A percentile compares a stretch with the other conserved stretches of the same genome.
Conservation (phyloP, 768 basidiomycete genomes). For the Udeniomyces megalosporus region DNA sequence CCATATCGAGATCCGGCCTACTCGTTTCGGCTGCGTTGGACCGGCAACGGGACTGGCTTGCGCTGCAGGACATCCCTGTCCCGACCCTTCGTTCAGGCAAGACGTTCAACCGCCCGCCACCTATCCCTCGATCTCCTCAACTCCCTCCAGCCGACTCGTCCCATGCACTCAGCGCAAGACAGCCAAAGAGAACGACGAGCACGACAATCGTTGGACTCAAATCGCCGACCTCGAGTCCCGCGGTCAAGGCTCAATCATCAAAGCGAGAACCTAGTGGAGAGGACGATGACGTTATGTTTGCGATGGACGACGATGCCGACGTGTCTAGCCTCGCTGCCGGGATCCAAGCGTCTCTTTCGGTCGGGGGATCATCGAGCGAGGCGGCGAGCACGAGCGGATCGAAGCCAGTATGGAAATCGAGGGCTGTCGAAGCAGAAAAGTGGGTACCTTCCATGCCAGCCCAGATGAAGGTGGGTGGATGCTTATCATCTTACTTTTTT, state of each 20-base stretch:
- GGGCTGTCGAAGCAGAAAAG: slow-evolving; percentile 24
- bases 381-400: slow-evolving; percentile 6
- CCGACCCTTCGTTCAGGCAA: slow-evolving; percentile 22
- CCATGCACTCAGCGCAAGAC: slow-evolving; percentile 14
- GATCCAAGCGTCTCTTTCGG: slow-evolving; percentile 16
- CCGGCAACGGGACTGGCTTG: slow-evolving; percentile 56
- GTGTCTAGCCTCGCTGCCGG: slow-evolving; percentile 21
- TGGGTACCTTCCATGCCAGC: slow-evolving; percentile 17
- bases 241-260: slow-evolving; percentile 21
- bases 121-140: slow-evolving; percentile 21
- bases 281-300: slow-evolving; percentile 52
- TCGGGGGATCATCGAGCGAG: slow-evolving; percentile 17
- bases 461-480: background rate
- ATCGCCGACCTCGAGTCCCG: slow-evolving; percentile 24
- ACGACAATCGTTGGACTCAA: slow-evolving; percentile 2
- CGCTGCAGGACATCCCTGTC: slow-evolving; percentile 29
- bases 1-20: slow-evolving; percentile 44
- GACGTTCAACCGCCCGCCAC: background rate
- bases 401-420: slow-evolving; percentile 17
- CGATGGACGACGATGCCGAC: slow-evolving; percentile 54
- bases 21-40: slow-evolving; percentile 43
- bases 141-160: slow-evolving; percentile 22
- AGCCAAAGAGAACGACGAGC: background rate
- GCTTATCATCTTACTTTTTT: slow-evolving; percentile 11
- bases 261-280: background rate